A percentile compares a stretch with the other conserved stretches of the same genome.
Conservation (phyloP, 768 basidiomycete species). For the Termitomyces sp. region DNA sequence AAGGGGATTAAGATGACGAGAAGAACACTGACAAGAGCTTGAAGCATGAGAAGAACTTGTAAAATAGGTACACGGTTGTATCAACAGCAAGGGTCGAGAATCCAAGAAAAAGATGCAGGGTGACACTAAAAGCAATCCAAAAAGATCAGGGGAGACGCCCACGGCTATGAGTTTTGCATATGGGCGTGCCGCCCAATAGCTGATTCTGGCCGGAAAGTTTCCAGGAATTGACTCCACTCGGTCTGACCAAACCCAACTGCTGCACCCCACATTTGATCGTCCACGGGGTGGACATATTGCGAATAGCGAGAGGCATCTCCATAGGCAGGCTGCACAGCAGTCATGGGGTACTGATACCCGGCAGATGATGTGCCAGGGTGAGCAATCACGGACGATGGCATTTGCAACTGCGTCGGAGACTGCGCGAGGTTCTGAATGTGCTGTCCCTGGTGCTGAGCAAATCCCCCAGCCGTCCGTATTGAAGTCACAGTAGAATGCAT, state of each 20-base stretch:
- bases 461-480: slow-evolving; percentile 13
- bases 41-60: slow-evolving; percentile 8
- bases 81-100: slow-evolving; percentile 15
- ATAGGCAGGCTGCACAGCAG: slow-evolving; percentile 29
- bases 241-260: slow-evolving; percentile 70
- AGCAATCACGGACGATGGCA: slow-evolving; percentile 18
- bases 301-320: slow-evolving; percentile 34
- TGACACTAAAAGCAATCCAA: neutral
- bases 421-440: slow-evolving; percentile 11
- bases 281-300: slow-evolving; percentile 48
- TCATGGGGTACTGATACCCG: slow-evolving; percentile 16
- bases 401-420: slow-evolving; percentile 19
- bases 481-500: slow-evolving; percentile 14
- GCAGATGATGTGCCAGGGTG: slow-evolving; percentile 5
- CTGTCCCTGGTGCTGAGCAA: slow-evolving; percentile 9
- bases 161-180: slow-evolving; percentile 26
- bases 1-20: slow-evolving; percentile 9
- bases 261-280: slow-evolving; percentile 73
- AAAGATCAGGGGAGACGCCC: neutral
- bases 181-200: slow-evolving; percentile 25
- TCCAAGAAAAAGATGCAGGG: slow-evolving; percentile 13
- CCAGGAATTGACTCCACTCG: slow-evolving; percentile 65
- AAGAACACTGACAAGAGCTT: neutral
- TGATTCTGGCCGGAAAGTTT: slow-evolving; percentile 52
- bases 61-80: slow-evolving; percentile 15